Conservation (phyloP, 2,329 filamentous ascomycete genomes). For the Hypoxylon sp. region DNA sequence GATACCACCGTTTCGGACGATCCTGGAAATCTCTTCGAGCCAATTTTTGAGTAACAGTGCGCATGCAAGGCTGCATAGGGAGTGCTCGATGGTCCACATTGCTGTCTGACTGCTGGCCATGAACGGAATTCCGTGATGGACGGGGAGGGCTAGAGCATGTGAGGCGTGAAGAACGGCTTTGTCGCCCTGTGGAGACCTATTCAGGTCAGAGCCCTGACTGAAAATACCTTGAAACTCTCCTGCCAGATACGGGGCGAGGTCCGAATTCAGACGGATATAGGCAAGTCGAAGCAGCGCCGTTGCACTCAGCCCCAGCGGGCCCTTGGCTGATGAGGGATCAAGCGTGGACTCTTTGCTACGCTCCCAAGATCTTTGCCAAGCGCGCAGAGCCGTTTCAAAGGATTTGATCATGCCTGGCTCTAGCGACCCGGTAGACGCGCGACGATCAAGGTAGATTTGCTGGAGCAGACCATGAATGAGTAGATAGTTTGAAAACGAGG, state of each 20-base stretch:
- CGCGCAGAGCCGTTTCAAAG: slow-evolving; percentile 55
- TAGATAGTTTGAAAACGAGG: slow-evolving; percentile 61
- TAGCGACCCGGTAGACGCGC: slow-evolving; percentile 35
- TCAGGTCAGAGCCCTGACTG: slow-evolving; percentile 31
- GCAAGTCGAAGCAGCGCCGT: slow-evolving; percentile 35
- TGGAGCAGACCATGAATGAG: slow-evolving; percentile 63
- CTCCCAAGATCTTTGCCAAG: slow-evolving; percentile 62
- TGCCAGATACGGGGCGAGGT: slow-evolving; percentile 56
- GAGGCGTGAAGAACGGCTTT: slow-evolving; percentile 61
- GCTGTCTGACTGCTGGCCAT: slow-evolving; percentile 61
- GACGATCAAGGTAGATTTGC: slow-evolving; percentile 60
- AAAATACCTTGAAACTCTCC: slow-evolving; percentile 51
- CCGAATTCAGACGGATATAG: slow-evolving; percentile 42
- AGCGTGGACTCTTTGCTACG: slow-evolving; percentile 60
- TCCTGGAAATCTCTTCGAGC: slow-evolving; percentile 41
- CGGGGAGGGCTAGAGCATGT: slow-evolving; percentile 61
- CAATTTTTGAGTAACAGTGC: slow-evolving; percentile 56
- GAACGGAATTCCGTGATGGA: slow-evolving; percentile 60
- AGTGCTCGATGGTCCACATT: slow-evolving; percentile 64
- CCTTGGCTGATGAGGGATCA: slow-evolving; percentile 60
- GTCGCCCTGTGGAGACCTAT: slow-evolving; percentile 54
- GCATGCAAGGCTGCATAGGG: slow-evolving; percentile 61
- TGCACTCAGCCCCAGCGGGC: slow-evolving; percentile 61
- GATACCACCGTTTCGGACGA: slow-evolving; percentile 17
- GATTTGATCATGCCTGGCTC: slow-evolving; percentile 51